Evolutionary conservation across 345 rosid species (phyloP).

Genomic region (Barbarea vulgaris): DNA sequence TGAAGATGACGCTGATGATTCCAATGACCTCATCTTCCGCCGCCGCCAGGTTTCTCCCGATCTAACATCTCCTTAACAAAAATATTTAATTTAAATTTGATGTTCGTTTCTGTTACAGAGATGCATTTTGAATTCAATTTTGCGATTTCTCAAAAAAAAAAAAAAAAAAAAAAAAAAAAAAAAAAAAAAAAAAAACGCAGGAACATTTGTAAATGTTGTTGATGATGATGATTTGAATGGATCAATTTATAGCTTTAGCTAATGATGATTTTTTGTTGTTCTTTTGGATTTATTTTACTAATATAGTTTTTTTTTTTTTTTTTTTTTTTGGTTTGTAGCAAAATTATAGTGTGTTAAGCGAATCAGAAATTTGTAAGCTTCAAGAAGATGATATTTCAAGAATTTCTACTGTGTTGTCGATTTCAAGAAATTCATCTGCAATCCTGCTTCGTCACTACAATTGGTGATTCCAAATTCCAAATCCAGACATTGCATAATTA

Average conservation of each 20-base stretch:
- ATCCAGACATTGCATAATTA: not conserved
- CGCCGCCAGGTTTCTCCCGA: not conserved
- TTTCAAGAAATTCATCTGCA: constrained; percentile 54
- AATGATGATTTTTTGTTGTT: not conserved
- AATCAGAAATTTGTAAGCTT: constrained; percentile 62
- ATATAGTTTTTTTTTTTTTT: not conserved
- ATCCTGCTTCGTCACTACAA: constrained; percentile 65
- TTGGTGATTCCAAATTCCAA: constrained; percentile 48
- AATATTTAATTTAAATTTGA: not conserved
- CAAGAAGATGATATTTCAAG: constrained; percentile 71
- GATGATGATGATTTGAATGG: not conserved
- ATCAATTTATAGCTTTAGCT: not conserved
- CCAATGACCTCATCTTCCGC: not conserved
- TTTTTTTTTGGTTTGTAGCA: constrained; percentile 43
- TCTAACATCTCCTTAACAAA: not conserved
- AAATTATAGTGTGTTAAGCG: constrained; percentile 63
- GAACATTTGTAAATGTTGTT: not conserved
- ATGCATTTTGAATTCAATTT: not conserved
- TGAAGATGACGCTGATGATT: not conserved
- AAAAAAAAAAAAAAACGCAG: not conserved
- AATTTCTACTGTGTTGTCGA: constrained; percentile 69
- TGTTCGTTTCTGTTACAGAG: not conserved
- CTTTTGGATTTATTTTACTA: not conserved
- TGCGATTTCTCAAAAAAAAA: not conserved
- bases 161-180: no score